phyloP scores from a whole-genome alignment of 1,284 basidiomycete genomes.

The Trichosporon sp. region DNA sequence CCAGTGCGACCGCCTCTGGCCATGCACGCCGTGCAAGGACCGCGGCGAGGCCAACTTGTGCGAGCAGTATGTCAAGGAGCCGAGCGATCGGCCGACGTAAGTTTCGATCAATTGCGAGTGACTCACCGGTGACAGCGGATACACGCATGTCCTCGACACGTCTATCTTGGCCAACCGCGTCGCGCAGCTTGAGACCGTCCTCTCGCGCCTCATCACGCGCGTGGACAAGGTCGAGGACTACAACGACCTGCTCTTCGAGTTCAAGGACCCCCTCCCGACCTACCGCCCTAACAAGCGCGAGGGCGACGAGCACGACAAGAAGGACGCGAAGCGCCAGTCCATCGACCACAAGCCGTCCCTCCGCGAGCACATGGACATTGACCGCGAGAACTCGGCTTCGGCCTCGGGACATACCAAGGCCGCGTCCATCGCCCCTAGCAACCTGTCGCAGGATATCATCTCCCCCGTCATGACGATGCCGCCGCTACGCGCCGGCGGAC shows the following conservation, averaged over 20 bases:
- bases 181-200: slow-evolving; percentile 22
- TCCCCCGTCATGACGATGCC: slow-evolving; percentile 9
- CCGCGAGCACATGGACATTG: slow-evolving; percentile 2
- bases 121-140: slow-evolving; percentile 22
- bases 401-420: background rate
- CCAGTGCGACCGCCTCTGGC: slow-evolving; percentile 20
- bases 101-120: background rate
- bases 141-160: slow-evolving; percentile 27
- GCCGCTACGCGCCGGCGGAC: background rate
- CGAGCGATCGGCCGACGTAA: slow-evolving; percentile 20
- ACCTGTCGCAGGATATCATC: background rate
- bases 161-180: slow-evolving; percentile 25
- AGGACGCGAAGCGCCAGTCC: slow-evolving; percentile 2
- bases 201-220: slow-evolving; percentile 17
- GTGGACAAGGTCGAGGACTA: slow-evolving; percentile 16
- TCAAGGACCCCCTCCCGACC: slow-evolving; percentile 17
- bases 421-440: background rate
- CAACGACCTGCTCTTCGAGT: slow-evolving; percentile 18
- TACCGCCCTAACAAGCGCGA: slow-evolving; percentile 15
- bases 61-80: slow-evolving; percentile 23
- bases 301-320: background rate
- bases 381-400: background rate
- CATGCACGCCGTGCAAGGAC: slow-evolving; percentile 23
- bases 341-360: slow-evolving; percentile 1
- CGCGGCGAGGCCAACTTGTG: slow-evolving; percentile 23